These are phyloP conservation scores for Suillus alpinus DNA, from an alignment of 768 basidiomycete genomes.

Conservation along the genomic window DNA sequence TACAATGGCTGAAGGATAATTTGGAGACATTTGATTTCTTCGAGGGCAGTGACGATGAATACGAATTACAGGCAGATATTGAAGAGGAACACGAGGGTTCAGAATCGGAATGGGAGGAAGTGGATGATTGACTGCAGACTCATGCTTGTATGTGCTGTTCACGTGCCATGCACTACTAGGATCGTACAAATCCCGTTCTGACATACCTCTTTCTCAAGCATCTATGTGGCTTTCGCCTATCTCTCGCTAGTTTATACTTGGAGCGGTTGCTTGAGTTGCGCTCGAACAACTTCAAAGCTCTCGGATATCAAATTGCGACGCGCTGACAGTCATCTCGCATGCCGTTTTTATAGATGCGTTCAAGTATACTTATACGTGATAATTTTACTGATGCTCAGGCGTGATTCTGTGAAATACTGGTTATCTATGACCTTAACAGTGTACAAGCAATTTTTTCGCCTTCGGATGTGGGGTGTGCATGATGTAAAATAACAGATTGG, in stretches of 20 bases:
- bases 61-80: slow-evolving; percentile 18
- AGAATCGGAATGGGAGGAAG: slow-evolving; percentile 7
- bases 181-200: neutral
- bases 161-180: neutral
- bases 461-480: neutral
- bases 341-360: neutral
- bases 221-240: neutral
- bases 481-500: neutral
- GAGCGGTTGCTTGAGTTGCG: neutral
- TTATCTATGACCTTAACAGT: too few species aligned
- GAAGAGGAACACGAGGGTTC: slow-evolving; percentile 17
- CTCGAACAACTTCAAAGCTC: neutral
- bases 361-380: slow-evolving; percentile 1
- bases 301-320: neutral
- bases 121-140: slow-evolving; percentile 1
- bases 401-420: neutral
- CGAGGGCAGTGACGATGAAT: slow-evolving; percentile 52
- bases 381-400: neutral
- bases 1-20: slow-evolving; percentile 50
- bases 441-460: neutral
- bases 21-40: slow-evolving; percentile 54
- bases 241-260: neutral
- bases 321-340: neutral
- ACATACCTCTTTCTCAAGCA: neutral
- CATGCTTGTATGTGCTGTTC: neutral